phyloP scores from a whole-genome alignment of 2,329 filamentous ascomycete genomes.

The Stachybotrys elegans region DNA sequence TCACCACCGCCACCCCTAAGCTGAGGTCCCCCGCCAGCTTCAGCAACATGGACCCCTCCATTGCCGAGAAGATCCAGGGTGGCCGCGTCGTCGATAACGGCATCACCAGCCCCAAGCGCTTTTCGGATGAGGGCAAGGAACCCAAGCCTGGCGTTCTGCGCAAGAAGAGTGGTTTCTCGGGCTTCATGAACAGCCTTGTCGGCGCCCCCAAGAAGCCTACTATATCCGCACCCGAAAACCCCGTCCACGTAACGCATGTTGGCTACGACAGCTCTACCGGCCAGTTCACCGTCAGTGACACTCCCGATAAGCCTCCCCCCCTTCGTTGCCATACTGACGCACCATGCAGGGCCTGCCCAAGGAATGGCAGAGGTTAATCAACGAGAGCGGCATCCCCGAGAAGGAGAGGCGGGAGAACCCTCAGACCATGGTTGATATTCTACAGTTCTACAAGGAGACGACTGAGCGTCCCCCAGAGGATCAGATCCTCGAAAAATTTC shows the following conservation, averaged over 20 bases:
- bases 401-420: slow-evolving; percentile 95
- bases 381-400: slow-evolving; percentile 93
- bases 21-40: slow-evolving; percentile 61
- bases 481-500: slow-evolving; percentile 92
- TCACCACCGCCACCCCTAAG: slow-evolving; percentile 44
- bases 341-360: slow-evolving; percentile 77
- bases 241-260: slow-evolving; percentile 95
- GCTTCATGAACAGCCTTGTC: slow-evolving; percentile 77
- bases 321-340: slow-evolving; percentile 14
- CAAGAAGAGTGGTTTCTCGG: slow-evolving; percentile 86
- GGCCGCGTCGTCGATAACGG: slow-evolving; percentile 30
- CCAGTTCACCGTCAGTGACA: slow-evolving; percentile 77
- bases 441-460: slow-evolving; percentile 96
- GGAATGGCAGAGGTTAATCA: slow-evolving; percentile 94
- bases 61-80: slow-evolving; percentile 32
- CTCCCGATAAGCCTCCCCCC: slow-evolving; percentile 8
- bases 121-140: slow-evolving; percentile 72
- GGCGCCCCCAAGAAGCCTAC: slow-evolving; percentile 84
- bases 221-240: slow-evolving; percentile 97
- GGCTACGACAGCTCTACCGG: slow-evolving; percentile 95
- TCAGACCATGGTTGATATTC: slow-evolving; percentile 90
- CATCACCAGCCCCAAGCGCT: slow-evolving; percentile 58
- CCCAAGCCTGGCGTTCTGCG: slow-evolving; percentile 57
- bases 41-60: slow-evolving; percentile 27
- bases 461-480: slow-evolving; percentile 76